Conservation (phyloP, 495 filamentous ascomycete species). For the Penicillium egyptiacum region DNA sequence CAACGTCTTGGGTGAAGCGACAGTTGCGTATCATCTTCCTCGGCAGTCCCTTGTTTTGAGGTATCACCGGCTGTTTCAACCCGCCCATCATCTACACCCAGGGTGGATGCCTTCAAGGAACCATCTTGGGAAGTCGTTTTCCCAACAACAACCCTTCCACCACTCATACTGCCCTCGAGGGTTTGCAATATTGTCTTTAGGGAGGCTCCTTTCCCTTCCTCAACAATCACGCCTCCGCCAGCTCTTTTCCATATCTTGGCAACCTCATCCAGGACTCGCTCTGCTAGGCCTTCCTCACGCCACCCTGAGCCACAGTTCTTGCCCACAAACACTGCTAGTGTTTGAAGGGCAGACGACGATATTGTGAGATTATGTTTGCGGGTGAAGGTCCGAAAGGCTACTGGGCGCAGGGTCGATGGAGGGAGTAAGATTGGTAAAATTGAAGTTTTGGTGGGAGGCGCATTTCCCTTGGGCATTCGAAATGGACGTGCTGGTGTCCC, state of each 20-base stretch:
- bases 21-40: slow-evolving; percentile 61
- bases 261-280: slow-evolving; percentile 87
- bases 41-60: slow-evolving; percentile 41
- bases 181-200: slow-evolving; percentile 78
- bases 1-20: slow-evolving; percentile 67
- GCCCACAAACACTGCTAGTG: slow-evolving; percentile 84
- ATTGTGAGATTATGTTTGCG: slow-evolving; percentile 97
- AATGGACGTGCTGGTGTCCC: slow-evolving; percentile 78
- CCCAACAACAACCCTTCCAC: slow-evolving; percentile 60
- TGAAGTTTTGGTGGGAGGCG: slow-evolving; percentile 61
- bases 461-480: slow-evolving; percentile 39
- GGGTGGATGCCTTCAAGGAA: slow-evolving; percentile 10
- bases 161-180: slow-evolving; percentile 79
- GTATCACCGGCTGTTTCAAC: slow-evolving; percentile 16
- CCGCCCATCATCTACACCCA: slow-evolving; percentile 18
- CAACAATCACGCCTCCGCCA: slow-evolving; percentile 81
- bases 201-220: slow-evolving; percentile 69
- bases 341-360: slow-evolving; percentile 80
- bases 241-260: slow-evolving; percentile 86
- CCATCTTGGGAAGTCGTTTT: slow-evolving; percentile 28
- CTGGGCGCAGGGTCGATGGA: slow-evolving; percentile 78
- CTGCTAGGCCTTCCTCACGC: slow-evolving; percentile 91
- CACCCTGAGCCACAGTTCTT: slow-evolving; percentile 93
- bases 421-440: slow-evolving; percentile 87
- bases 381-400: slow-evolving; percentile 94